Base-by-base conservation (phyloP, 2,329 filamentous ascomycete genomes). In the Fusarium zealandicum region DNA sequence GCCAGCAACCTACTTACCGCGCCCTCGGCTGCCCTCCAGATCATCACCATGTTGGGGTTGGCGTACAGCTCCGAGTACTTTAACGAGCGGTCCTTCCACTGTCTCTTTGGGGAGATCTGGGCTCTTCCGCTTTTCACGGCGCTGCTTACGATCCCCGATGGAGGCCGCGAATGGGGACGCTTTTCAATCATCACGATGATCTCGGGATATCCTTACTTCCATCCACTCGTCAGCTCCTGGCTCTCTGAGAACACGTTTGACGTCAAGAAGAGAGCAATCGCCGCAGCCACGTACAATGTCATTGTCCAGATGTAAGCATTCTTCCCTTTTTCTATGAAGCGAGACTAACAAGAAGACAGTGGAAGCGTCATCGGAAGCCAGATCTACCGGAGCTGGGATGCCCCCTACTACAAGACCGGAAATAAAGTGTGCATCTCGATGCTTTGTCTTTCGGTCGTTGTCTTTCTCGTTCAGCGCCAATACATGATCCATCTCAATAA, bases 1-100 rank as follows among this genome's bases (percentile, higher is more conserved):
- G 72, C 83, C 27, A 82, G 80, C 22, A 89, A 88, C 60, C 75
- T 90, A 55, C 77, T 89, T 17, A 84, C 84, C 1, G 86, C 88
- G 12, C 84, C 83, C 0, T 79, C 82, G 1, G 81, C 81, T 13
- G 76, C 75, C 0, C 69, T 86, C 1, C 84, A 84, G 66, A 84
- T 86, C 54, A 49, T 83, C 40, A 82, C 83, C 37, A 79, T 86
- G 70, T 67, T 86, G 13, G 67, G 74, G 2, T 76, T 82, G 53
- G 81, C 83, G 0, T 82, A 76, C 71, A 74, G 80, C 38, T 82
- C 80, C 6, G 81, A 85, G 50, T 75, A 78, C 51, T 81, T 83
- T 57, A 80, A 83, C 54, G 77, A 84, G 64, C 75, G 82, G 1
- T 72, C 82, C 0, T 75, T 84, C 48, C 78, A 84, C 41, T 82